Percentiles rank a stretch among this genome's conserved stretches.
Evolutionary conservation across 139 green algal genomes (phyloP).

Genomic region (Tetratostichococcus sp.): DNA sequence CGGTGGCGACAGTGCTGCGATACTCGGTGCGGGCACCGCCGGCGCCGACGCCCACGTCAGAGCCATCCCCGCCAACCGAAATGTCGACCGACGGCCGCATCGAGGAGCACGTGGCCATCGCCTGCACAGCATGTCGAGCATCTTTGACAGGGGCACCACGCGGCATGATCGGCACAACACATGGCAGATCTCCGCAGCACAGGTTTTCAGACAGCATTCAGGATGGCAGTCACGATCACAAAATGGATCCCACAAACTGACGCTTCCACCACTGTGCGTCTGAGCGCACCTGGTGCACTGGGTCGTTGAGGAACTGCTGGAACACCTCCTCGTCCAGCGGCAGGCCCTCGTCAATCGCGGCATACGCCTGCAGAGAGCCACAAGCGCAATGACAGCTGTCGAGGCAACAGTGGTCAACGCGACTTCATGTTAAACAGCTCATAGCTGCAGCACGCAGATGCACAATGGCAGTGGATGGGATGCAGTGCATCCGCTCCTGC

Average conservation of each 20-base stretch:
- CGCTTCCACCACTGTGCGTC: too few relatives aligned
- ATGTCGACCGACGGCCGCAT: slow-evolving; percentile 97
- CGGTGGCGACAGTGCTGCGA: slow-evolving; percentile 36
- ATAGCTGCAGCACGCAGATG: too few relatives aligned
- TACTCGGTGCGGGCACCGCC: slow-evolving; percentile 81
- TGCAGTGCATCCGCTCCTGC: slow-evolving; percentile 31
- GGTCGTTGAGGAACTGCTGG: slow-evolving; percentile 41
- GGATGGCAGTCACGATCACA: too few relatives aligned
- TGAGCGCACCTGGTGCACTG: slow-evolving; percentile 38
- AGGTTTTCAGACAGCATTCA: too few relatives aligned
- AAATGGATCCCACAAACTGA: too few relatives aligned
- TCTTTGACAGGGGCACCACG: too few relatives aligned
- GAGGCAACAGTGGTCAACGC: too few relatives aligned
- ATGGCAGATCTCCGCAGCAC: too few relatives aligned
- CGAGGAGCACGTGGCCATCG: slow-evolving; percentile 80
- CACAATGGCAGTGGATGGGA: too few relatives aligned
- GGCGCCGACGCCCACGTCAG: slow-evolving; percentile 64
- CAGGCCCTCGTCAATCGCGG: slow-evolving; percentile 64
- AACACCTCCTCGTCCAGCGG: slow-evolving; percentile 56
- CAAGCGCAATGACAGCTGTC: slow-evolving; percentile 1
- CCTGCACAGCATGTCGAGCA: slow-evolving; percentile 50
- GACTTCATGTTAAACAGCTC: too few relatives aligned
- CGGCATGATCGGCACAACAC: too few relatives aligned
- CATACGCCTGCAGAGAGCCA: slow-evolving; percentile 41
- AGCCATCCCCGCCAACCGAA: slow-evolving; percentile 73